A percentile compares a stretch with the other conserved stretches of the same genome.
These are phyloP conservation scores for Auriscalpium vulgare DNA, from an alignment of 768 basidiomycete species.

Conservation along the genomic window DNA sequence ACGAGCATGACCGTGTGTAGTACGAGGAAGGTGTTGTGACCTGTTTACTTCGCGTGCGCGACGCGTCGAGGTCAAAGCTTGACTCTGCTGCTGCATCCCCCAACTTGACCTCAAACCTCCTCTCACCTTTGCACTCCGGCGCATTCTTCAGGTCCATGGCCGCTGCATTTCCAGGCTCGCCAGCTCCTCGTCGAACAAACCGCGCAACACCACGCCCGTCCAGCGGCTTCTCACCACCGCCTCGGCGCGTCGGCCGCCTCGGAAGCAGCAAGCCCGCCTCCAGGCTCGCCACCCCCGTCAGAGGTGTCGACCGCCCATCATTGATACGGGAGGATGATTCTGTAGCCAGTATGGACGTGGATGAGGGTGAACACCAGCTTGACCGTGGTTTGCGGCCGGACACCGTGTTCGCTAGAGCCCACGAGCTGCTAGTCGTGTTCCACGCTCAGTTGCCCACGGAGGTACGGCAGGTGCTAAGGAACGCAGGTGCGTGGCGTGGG, in stretches of 20 bases:
- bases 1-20: constrained; percentile 46
- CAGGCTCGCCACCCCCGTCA: constrained; percentile 37
- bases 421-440: constrained; percentile 58
- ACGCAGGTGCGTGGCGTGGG: constrained; percentile 43
- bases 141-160: not conserved
- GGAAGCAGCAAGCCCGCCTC: constrained; percentile 27
- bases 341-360: constrained; percentile 52
- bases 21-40: not conserved
- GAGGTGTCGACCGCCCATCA: constrained; percentile 21
- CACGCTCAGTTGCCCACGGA: constrained; percentile 68
- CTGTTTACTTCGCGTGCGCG: not conserved
- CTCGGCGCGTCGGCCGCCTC: constrained; percentile 20
- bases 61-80: not conserved
- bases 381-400: constrained; percentile 30
- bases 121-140: not conserved
- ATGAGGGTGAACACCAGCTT: constrained; percentile 37
- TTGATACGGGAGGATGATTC: constrained; percentile 38
- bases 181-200: constrained; percentile 14
- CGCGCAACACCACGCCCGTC: constrained; percentile 8
- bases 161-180: constrained; percentile 13
- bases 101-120: not conserved
- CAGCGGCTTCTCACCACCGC: constrained; percentile 19
- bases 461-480: constrained; percentile 62
- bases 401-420: constrained; percentile 59
- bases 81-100: not conserved